phyloP scores from a whole-genome alignment of 345 rosid genomes.

The Kernera saxatilis region DNA sequence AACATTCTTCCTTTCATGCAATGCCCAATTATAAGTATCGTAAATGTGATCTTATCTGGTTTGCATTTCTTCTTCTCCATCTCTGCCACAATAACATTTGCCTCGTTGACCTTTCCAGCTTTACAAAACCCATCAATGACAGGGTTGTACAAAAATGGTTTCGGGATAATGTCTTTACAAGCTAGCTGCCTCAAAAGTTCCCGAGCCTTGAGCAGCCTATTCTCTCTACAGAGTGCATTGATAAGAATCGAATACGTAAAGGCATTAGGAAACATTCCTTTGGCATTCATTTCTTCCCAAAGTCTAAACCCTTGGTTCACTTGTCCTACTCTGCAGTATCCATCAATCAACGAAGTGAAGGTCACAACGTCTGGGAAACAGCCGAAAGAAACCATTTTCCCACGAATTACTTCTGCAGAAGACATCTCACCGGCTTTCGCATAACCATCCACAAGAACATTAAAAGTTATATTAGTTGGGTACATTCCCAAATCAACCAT shows the following conservation, averaged over 20 bases:
- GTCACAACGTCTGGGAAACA: conserved; percentile 70
- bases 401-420: conserved; percentile 42
- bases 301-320: conserved; percentile 53
- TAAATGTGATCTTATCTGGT: conserved; percentile 88
- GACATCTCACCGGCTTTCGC: conserved; percentile 58
- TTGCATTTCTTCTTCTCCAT: conserved; percentile 69
- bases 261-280: conserved; percentile 54
- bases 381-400: conserved; percentile 48
- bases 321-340: conserved; percentile 75
- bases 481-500: conserved; percentile 46
- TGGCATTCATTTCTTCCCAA: conserved; percentile 58
- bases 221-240: conserved; percentile 70
- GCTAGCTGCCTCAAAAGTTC: conserved; percentile 55
- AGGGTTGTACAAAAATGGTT: conserved; percentile 83
- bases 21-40: conserved; percentile 88
- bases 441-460: conserved; percentile 77
- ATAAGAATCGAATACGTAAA: conserved; percentile 67
- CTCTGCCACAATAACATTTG: conserved; percentile 55
- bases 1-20: conserved; percentile 88
- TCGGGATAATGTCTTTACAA: conserved; percentile 37
- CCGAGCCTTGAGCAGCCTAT: conserved; percentile 68
- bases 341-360: conserved; percentile 75
- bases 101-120: conserved; percentile 86
- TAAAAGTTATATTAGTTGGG: conserved; percentile 65
- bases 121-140: conserved; percentile 91